Evolutionary conservation across 1,284 basidiomycete genomes (phyloP).

Genomic region (Cutaneotrichosporon cyanovorans): DNA sequence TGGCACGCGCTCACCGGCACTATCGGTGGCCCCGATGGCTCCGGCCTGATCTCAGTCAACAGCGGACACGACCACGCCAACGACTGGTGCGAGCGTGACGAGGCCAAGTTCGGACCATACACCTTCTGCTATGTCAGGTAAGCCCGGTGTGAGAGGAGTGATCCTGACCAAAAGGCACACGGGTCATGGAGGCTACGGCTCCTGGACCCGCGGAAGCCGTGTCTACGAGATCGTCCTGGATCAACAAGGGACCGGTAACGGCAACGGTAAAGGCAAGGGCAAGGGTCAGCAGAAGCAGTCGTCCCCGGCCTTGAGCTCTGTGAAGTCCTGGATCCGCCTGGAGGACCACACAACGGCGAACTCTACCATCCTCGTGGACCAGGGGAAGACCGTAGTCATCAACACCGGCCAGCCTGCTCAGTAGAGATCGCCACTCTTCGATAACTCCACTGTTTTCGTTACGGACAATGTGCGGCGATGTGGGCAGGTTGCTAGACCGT

Average conservation of each 20-base stretch:
- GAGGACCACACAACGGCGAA: constrained; percentile 8
- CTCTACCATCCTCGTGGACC: constrained; percentile 5
- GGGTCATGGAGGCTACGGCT: constrained; percentile 12
- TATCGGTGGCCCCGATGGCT: constrained; percentile 1
- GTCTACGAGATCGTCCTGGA: not conserved
- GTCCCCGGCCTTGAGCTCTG: not conserved
- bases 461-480: no score
- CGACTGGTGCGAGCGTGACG: constrained; percentile 19
- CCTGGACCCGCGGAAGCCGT: constrained; percentile 8
- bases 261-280: not conserved
- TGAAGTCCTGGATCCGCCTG: constrained; percentile 7
- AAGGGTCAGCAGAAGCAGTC: not conserved
- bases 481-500: no score
- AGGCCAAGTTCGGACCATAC: constrained; percentile 5
- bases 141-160: not conserved
- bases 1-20: constrained; percentile 9
- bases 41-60: constrained; percentile 10
- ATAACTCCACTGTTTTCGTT: not conserved
- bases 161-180: constrained; percentile 4
- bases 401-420: not conserved
- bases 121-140: constrained; percentile 10
- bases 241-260: no score
- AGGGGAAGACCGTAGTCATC: not conserved
- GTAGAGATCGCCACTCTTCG: no score
- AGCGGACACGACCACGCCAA: constrained; percentile 26